These are phyloP conservation scores for Cyberlindnera veronae DNA, from an alignment of 805 yeast species.

Conservation along the genomic window DNA sequence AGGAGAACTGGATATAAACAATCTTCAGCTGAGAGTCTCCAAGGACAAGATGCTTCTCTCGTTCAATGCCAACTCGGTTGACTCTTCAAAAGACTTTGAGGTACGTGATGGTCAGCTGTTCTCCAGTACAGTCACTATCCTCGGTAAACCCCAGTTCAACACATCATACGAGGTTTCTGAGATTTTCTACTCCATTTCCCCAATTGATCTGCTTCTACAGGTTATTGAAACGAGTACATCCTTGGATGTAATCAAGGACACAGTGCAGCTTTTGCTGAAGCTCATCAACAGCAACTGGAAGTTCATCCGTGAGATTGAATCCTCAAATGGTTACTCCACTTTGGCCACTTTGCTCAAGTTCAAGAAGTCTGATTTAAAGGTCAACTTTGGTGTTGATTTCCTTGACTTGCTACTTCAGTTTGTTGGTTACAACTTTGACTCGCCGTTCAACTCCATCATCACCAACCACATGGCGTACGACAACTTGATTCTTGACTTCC, in stretches of 20 bases:
- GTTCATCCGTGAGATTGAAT: constrained; percentile 54
- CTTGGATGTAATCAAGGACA: constrained; percentile 30
- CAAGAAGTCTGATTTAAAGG: constrained; percentile 32
- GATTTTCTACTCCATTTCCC: constrained; percentile 41
- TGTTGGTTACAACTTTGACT: constrained; percentile 51
- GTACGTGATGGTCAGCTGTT: neutral
- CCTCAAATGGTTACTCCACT: constrained; percentile 56
- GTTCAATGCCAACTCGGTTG: constrained; percentile 16
- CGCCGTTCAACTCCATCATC: constrained; percentile 55
- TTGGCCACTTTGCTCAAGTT: constrained; percentile 49
- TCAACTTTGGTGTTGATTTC: constrained; percentile 37
- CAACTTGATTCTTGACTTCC: constrained; percentile 58
- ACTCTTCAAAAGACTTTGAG: neutral
- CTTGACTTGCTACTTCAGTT: constrained; percentile 46
- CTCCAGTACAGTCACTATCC: constrained; percentile 5
- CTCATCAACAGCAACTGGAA: constrained; percentile 48
- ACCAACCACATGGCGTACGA: constrained; percentile 55
- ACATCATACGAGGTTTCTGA: constrained; percentile 13
- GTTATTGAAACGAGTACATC: constrained; percentile 43
- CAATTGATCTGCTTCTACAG: constrained; percentile 43
- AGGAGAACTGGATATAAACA: constrained; percentile 19
- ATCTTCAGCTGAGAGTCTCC: constrained; percentile 16
- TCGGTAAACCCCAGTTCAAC: constrained; percentile 13
- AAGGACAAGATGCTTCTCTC: constrained; percentile 19
- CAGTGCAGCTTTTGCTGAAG: constrained; percentile 40